A percentile compares a stretch with the other conserved stretches of the same genome.
Conservation (phyloP, 768 basidiomycete species). For the Rhizopogon roseolus region DNA sequence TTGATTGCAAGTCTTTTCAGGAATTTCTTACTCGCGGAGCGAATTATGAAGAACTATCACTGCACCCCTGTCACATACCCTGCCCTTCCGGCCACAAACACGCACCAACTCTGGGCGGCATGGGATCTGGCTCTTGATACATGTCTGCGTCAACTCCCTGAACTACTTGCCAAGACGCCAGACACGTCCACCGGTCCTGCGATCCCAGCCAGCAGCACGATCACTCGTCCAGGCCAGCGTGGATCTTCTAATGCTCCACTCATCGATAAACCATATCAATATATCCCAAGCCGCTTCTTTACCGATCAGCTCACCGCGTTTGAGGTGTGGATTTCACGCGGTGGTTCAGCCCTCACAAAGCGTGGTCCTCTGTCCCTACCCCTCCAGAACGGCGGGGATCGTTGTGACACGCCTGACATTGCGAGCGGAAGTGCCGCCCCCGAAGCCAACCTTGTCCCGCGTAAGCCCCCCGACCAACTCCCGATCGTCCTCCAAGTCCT, state of each 20-base stretch:
- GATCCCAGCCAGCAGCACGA: slow-evolving; percentile 13
- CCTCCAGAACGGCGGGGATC: slow-evolving; percentile 32
- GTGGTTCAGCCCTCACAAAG: slow-evolving; percentile 78
- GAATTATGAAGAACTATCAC: slow-evolving; percentile 97
- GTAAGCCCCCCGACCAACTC: slow-evolving; percentile 93
- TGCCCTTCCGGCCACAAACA: slow-evolving; percentile 91
- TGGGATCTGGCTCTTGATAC: slow-evolving; percentile 98
- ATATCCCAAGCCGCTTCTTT: slow-evolving; percentile 89
- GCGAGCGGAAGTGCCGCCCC: slow-evolving; percentile 7
- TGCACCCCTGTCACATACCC: slow-evolving; percentile 95
- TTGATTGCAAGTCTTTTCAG: slow-evolving; percentile 95
- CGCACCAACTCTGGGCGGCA: slow-evolving; percentile 92
- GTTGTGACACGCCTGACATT: slow-evolving; percentile 18
- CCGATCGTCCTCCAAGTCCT: slow-evolving; percentile 97
- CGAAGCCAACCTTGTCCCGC: slow-evolving; percentile 57
- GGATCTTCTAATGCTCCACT: slow-evolving; percentile 20
- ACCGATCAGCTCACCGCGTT: slow-evolving; percentile 95
- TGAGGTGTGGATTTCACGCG: slow-evolving; percentile 96
- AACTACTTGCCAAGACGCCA: slow-evolving; percentile 51
- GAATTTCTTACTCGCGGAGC: slow-evolving; percentile 94
- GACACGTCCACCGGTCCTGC: slow-evolving; percentile 14
- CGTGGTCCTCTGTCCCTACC: slow-evolving; percentile 74
- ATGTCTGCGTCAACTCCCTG: slow-evolving; percentile 89
- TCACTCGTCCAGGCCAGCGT: slow-evolving; percentile 14
- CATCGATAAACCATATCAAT: slow-evolving; percentile 54